Conservation (phyloP, 345 rosid genomes). For the Stellera chamaejasme region DNA sequence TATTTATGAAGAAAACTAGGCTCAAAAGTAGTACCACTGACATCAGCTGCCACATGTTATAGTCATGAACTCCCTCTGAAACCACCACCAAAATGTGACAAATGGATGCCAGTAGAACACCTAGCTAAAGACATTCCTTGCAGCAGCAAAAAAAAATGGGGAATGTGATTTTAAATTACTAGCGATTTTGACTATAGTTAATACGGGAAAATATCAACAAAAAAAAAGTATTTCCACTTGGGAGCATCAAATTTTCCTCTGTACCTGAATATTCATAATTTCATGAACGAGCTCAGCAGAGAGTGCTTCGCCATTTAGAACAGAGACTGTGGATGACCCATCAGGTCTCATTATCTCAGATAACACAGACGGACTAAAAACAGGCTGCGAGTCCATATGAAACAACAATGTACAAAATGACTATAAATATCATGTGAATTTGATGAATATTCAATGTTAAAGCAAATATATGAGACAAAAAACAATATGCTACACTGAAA, state of each 20-base stretch:
- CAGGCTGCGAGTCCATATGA: conserved; percentile 46
- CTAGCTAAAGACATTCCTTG: conserved; percentile 66
- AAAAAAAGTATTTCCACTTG: not conserved
- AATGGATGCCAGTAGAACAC: conserved; percentile 67
- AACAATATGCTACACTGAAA: too few species aligned
- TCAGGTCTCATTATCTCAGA: conserved; percentile 79
- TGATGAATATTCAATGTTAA: too few species aligned
- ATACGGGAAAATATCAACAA: not conserved
- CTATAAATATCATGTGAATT: not conserved
- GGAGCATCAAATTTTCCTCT: not conserved
- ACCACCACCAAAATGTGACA: conserved; percentile 79
- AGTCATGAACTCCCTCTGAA: conserved; percentile 69
- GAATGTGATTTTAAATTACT: conserved; percentile 12
- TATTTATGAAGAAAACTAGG: not conserved
- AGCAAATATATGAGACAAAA: too few species aligned
- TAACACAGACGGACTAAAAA: conserved; percentile 65
- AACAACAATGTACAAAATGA: not conserved
- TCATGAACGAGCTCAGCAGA: conserved; percentile 85
- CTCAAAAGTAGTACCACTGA: conserved; percentile 37
- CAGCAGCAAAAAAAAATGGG: conserved; percentile 25
- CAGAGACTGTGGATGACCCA: conserved; percentile 57
- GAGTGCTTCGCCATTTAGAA: conserved; percentile 54
- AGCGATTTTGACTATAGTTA: conserved; percentile 16
- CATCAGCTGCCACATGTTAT: conserved; percentile 58
- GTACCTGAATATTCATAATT: conserved; percentile 73